These are phyloP conservation scores for Kwoniella shivajii DNA, from an alignment of 1,284 basidiomycete genomes.

Conservation along the genomic window DNA sequence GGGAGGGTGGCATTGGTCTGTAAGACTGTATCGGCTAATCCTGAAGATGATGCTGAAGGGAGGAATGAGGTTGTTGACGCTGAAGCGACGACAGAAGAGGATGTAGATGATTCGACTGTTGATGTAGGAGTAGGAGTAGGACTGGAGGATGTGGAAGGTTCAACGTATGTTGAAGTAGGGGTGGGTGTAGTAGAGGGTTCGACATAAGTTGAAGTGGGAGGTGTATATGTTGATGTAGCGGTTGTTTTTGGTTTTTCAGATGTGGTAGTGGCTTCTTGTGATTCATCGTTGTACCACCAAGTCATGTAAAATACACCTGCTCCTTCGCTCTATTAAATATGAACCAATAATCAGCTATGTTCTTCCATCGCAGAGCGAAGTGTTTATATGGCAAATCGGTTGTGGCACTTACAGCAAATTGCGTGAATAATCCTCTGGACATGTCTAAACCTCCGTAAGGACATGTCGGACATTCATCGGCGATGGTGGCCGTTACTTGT, in stretches of 20 bases:
- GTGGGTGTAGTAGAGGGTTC: conserved; percentile 17
- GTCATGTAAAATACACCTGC: conserved; percentile 62
- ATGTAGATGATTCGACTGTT: conserved; percentile 17
- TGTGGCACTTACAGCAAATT: conserved; percentile 46
- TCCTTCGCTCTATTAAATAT: conserved; percentile 41
- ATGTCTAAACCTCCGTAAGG: conserved; percentile 72
- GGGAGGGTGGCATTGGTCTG: conserved; percentile 16
- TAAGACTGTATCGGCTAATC: conserved; percentile 7
- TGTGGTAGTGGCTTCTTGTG: conserved; percentile 30
- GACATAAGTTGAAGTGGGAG: conserved; percentile 36
- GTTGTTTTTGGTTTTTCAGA: conserved; percentile 26
- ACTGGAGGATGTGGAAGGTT: conserved; percentile 34
- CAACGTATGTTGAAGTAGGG: conserved; percentile 30
- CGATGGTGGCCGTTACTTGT: conserved; percentile 64
- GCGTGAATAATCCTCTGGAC: conserved; percentile 69
- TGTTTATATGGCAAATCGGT: not conserved
- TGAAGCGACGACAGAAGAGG: conserved; percentile 12
- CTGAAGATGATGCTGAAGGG: conserved; percentile 27
- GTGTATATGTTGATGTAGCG: conserved; percentile 39
- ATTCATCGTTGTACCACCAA: conserved; percentile 62
- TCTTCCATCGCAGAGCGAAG: conserved; percentile 23
- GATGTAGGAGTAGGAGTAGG: conserved; percentile 39
- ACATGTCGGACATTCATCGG: conserved; percentile 61
- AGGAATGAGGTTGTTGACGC: conserved; percentile 28
- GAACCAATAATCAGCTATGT: conserved; percentile 54